Percentiles rank a stretch among this genome's conserved stretches.
Evolutionary conservation across 495 filamentous ascomycete species (phyloP).

Genomic region (Massariosphaeria phaeospora): DNA sequence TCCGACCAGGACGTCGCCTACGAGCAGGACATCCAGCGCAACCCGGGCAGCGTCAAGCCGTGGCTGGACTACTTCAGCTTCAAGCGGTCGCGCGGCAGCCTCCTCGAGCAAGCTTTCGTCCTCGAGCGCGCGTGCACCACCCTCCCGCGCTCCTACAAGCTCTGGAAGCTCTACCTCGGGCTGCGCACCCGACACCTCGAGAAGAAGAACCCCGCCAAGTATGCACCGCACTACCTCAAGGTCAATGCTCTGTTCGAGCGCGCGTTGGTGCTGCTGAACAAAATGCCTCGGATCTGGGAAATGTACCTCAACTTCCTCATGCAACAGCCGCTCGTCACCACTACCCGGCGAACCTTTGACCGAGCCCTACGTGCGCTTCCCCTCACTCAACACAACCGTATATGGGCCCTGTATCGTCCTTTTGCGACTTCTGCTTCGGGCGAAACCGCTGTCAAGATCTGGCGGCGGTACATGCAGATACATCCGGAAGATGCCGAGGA

Average conservation of each 20-base stretch:
- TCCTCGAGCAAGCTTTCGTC: constrained; percentile 90
- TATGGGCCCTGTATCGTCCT: constrained; percentile 87
- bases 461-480: constrained; percentile 95
- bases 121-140: constrained; percentile 85
- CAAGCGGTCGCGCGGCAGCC: constrained; percentile 79
- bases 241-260: constrained; percentile 95
- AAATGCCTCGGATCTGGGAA: constrained; percentile 98
- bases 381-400: constrained; percentile 92
- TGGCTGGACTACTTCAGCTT: constrained; percentile 94
- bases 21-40: constrained; percentile 89
- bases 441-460: constrained; percentile 85
- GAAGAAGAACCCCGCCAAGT: constrained; percentile 76
- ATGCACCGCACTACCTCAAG: constrained; percentile 77
- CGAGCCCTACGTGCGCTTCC: constrained; percentile 90
- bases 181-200: constrained; percentile 78
- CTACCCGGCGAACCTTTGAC: constrained; percentile 87
- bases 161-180: constrained; percentile 97
- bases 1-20: constrained; percentile 87
- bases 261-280: constrained; percentile 90
- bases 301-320: constrained; percentile 92
- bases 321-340: constrained; percentile 86
- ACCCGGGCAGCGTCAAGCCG: constrained; percentile 82
- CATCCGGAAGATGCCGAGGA: constrained; percentile 95
- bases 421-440: constrained; percentile 94
- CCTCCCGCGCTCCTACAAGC: constrained; percentile 90